Conservation (phyloP, 1,284 basidiomycete species). For the Apiotrichum gracile region DNA sequence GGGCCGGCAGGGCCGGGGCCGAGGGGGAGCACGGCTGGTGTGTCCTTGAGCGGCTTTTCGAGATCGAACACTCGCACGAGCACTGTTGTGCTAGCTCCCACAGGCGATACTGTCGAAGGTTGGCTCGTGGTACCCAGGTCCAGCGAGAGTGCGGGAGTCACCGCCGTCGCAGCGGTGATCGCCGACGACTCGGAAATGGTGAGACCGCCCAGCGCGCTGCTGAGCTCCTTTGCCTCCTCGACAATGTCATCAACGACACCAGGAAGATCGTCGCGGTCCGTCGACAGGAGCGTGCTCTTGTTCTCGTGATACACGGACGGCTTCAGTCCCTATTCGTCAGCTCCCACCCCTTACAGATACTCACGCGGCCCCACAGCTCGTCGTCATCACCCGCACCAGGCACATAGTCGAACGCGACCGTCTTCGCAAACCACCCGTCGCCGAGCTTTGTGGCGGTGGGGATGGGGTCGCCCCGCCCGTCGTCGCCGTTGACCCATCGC, state of each 20-base stretch:
- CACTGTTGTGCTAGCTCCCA: not conserved
- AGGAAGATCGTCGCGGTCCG: conserved; percentile 33
- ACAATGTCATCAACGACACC: conserved; percentile 29
- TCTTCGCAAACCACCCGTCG: conserved; percentile 16
- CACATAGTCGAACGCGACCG: conserved; percentile 46
- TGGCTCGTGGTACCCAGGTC: conserved; percentile 20
- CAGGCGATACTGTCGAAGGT: not conserved
- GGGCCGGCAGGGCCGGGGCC: not conserved
- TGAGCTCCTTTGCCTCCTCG: not conserved
- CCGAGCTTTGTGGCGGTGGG: conserved; percentile 30
- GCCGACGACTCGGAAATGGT: not conserved
- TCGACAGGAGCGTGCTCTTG: conserved; percentile 24
- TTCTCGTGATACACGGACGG: conserved; percentile 35
- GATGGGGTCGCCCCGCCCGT: conserved; percentile 21
- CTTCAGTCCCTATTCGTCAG: conserved; percentile 34
- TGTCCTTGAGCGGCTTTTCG: conserved; percentile 19
- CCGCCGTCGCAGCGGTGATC: not conserved
- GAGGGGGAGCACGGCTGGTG: conserved; percentile 5
- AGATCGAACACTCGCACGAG: conserved; percentile 23
- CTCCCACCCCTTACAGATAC: not conserved
- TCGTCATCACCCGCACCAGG: conserved; percentile 48
- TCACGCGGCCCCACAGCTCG: conserved; percentile 46
- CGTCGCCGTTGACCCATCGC: conserved; percentile 29
- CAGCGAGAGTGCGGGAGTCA: conserved; percentile 19
- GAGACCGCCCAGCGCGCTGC: not conserved